phyloP scores from a whole-genome alignment of 208 protist species.

The Trypanosoma brucei region DNA sequence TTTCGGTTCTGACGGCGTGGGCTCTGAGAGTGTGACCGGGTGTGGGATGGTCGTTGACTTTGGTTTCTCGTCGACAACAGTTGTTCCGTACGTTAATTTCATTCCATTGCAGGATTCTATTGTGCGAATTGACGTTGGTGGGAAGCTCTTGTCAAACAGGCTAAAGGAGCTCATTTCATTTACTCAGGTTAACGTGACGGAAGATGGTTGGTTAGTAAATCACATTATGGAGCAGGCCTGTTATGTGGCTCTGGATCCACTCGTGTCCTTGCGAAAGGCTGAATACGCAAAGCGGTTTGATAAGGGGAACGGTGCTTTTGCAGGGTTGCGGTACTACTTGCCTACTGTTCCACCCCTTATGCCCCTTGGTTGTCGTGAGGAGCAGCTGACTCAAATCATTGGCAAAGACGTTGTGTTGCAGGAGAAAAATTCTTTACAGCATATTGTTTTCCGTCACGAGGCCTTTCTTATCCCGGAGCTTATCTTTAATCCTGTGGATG shows the following conservation, averaged over 20 bases:
- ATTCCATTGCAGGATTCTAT: conserved; percentile 53
- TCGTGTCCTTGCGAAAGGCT: conserved; percentile 1
- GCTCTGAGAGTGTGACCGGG: conserved; percentile 1
- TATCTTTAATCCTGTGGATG: conserved; percentile 66
- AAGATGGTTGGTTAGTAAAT: conserved; percentile 83
- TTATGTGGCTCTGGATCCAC: conserved; percentile 27
- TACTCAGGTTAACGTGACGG: conserved; percentile 69
- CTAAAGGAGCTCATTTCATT: conserved; percentile 77
- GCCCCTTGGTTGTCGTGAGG: conserved; percentile 55
- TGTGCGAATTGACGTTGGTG: conserved; percentile 63
- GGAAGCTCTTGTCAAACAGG: conserved; percentile 76
- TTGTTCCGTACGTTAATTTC: conserved; percentile 74
- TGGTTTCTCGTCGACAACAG: conserved; percentile 69
- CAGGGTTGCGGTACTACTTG: conserved; percentile 51
- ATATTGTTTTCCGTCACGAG: conserved; percentile 56
- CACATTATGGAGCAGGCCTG: conserved; percentile 75
- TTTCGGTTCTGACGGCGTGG: background rate
- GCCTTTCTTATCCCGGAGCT: conserved; percentile 74
- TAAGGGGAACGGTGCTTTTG: background rate
- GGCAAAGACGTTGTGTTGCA: conserved; percentile 14
- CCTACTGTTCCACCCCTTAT: conserved; percentile 62
- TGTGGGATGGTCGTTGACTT: conserved; percentile 65
- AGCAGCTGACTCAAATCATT: conserved; percentile 32
- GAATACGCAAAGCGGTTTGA: conserved; percentile 5
- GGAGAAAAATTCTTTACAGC: conserved; percentile 23